These are phyloP conservation scores for Ephemerocybe angulata DNA, from an alignment of 768 basidiomycete species.

Conservation along the genomic window DNA sequence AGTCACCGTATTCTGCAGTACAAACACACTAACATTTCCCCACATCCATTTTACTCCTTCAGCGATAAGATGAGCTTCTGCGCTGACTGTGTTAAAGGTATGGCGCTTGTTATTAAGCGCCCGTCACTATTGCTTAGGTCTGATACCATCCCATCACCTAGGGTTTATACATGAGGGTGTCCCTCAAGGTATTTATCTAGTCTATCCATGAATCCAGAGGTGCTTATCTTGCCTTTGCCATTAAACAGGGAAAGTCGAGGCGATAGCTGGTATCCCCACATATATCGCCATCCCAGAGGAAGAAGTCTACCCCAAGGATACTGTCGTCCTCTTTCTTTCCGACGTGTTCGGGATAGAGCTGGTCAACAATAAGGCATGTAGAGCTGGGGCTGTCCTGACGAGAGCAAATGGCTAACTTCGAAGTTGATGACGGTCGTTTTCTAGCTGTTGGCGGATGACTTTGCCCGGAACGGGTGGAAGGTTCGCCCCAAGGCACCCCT, in stretches of 20 bases:
- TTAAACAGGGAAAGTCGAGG: slow-evolving; percentile 46
- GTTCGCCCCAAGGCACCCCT: slow-evolving; percentile 15
- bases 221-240: neutral
- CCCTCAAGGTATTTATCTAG: too few relatives aligned
- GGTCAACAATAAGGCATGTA: slow-evolving; percentile 29
- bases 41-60: too few relatives aligned
- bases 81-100: slow-evolving; percentile 54
- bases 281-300: slow-evolving; percentile 57
- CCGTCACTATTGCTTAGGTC: too few relatives aligned
- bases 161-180: too few relatives aligned
- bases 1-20: too few relatives aligned
- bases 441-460: slow-evolving; percentile 41
- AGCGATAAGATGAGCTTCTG: slow-evolving; percentile 43
- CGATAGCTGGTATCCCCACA: slow-evolving; percentile 42
- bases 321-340: slow-evolving; percentile 50
- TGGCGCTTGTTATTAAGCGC: neutral
- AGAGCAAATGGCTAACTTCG: slow-evolving; percentile 23
- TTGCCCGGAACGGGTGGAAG: slow-evolving; percentile 45
- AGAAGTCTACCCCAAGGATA: slow-evolving; percentile 47
- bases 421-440: neutral
- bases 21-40: too few relatives aligned
- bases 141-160: too few relatives aligned
- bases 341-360: slow-evolving; percentile 52
- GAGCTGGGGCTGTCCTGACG: too few relatives aligned
- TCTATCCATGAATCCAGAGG: too few relatives aligned